Evolutionary conservation across 495 filamentous ascomycete genomes (phyloP), one percentile per base, ranked within the genome.

Genomic region (Viridothelium virens): DNA sequence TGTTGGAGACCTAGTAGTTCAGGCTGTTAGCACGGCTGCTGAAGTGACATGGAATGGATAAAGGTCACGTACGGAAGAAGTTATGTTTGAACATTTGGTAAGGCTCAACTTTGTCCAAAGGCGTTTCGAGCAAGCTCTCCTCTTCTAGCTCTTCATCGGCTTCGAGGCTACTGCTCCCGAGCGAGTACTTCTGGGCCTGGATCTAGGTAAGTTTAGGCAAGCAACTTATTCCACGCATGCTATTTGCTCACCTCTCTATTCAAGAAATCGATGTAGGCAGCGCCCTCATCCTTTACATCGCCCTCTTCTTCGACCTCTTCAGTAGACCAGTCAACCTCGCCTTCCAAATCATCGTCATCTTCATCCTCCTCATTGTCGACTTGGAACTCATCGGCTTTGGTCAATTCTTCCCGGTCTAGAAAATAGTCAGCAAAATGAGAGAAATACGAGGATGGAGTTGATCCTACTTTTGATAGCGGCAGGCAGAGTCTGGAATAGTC

Each of bases 81-180:
- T 89, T 85, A 67, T 84, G 79, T 75, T 89, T 86, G 82, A 98
- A 96, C 68, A 95, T 77, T 69, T 84, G 82, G 75, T 98, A 98
- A 9, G 93, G 92, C 75, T 98, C 95, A 64, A 98, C 81, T 76
- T 91, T 91, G 77, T 98, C 95, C 41, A 98, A 79, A 34, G 92
- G 94, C 5, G 93, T 94, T 75, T 97, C 94, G 11, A 97, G 85
- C 63, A 97, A 79, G 62, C 88, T 87, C 74, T 93, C 92, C 70
- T 98, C 94, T 72, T 97, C 94, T 34, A 96, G 82, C 41, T 97
- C 92, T 50, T 94, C 92, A 41, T 96, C 91, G 34, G 96, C 92
- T 61, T 92, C 92, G 36, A 96, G 91, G 34, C 89, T 88, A 9
- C 87, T 86, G 37, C 84, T 85, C 11, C 81, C 81, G 9, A 84